Conservation (phyloP, 768 basidiomycete genomes). For the Suillus lakei region DNA sequence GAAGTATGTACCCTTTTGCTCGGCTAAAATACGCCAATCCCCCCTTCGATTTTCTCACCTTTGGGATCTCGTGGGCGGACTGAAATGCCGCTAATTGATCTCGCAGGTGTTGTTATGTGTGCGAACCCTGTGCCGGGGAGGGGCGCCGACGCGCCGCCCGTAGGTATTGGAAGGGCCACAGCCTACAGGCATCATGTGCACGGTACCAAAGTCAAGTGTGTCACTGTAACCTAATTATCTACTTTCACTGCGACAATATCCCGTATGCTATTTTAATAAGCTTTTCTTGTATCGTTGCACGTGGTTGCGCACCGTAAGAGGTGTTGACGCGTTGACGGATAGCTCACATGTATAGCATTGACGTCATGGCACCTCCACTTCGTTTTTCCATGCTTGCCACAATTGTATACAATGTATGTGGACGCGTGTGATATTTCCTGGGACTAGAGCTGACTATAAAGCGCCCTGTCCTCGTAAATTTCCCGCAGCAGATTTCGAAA, state of each 20-base stretch:
- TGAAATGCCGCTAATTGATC: too few relatives aligned
- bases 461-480: background rate
- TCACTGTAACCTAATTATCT: background rate
- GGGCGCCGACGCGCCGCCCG: too few relatives aligned
- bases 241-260: background rate
- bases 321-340: background rate
- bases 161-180: too few relatives aligned
- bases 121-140: too few relatives aligned
- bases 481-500: background rate
- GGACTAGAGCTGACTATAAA: background rate
- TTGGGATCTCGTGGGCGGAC: too few relatives aligned
- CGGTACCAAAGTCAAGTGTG: background rate
- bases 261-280: background rate
- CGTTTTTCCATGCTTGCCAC: background rate
- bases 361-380: background rate
- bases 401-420: background rate
- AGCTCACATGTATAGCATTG: background rate
- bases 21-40: too few relatives aligned
- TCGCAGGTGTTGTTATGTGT: too few relatives aligned
- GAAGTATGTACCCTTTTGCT: too few relatives aligned
- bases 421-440: background rate
- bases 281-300: background rate
- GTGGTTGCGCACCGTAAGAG: background rate
- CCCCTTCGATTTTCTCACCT: too few relatives aligned
- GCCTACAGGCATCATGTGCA: too few relatives aligned